Evolutionary conservation across 331 rosid species (phyloP).

Genomic region (Telfairia occidentalis): DNA sequence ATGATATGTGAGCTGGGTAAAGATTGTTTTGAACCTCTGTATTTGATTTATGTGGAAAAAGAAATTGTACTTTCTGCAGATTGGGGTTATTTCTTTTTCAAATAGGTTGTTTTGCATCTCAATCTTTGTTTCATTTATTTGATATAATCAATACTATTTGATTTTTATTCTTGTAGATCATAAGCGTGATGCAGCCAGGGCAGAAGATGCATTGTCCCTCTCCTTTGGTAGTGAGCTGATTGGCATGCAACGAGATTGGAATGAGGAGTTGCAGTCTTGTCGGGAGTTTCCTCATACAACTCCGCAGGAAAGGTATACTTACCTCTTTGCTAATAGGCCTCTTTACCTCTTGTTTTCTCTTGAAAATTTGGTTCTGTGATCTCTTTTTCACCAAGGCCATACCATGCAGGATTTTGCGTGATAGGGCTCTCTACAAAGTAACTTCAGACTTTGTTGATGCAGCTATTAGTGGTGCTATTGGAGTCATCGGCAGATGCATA

Average conservation of each 20-base stretch:
- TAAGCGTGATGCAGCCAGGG: conserved; percentile 84
- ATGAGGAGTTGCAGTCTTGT: conserved; percentile 97
- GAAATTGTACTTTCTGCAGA: background rate
- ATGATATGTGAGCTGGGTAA: background rate
- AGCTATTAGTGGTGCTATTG: conserved; percentile 80
- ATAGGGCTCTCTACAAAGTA: conserved; percentile 97
- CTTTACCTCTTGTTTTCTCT: background rate
- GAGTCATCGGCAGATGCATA: conserved; percentile 89
- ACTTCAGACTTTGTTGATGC: conserved; percentile 97
- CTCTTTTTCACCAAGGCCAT: background rate
- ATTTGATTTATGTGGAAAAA: background rate
- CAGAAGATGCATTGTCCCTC: conserved; percentile 84
- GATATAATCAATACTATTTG: background rate
- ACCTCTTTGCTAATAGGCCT: background rate
- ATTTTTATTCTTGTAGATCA: conserved; percentile 47
- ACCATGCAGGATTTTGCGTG: conserved; percentile 71
- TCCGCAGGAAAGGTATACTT: conserved; percentile 74
- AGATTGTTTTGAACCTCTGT: background rate
- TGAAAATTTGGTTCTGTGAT: background rate
- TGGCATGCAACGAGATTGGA: conserved; percentile 99
- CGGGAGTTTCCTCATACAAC: conserved; percentile 84
- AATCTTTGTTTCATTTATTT: background rate
- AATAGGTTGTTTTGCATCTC: background rate
- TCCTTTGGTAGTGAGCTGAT: conserved; percentile 89
- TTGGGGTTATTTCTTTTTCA: background rate